Evolutionary conservation across 2,329 filamentous ascomycete species (phyloP), one percentile per base, ranked within the genome.

Genomic region (Talaromyces sp.): DNA sequence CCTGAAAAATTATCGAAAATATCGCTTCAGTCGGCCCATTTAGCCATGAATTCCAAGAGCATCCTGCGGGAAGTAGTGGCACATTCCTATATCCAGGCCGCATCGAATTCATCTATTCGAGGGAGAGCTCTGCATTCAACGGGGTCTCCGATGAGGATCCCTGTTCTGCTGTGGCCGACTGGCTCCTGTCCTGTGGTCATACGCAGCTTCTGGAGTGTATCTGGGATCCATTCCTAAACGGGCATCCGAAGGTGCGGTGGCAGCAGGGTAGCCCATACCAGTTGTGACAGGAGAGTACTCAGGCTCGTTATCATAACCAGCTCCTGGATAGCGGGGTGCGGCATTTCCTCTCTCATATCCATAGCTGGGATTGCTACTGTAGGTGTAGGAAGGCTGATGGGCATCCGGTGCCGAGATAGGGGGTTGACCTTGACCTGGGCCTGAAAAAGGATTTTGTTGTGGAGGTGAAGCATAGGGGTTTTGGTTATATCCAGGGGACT

Each of bases 151-250:
- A n/a, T 74, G 75, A 67, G 71, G 68, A 67, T 78, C 73, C 63
- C 78, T 75, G 68, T 77, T 70, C 69, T 74, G 73, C 66, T 78
- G 77, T 70, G 76, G 75, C 70, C 78, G 76, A 73, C 70, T 77
- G 62, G 67, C 52, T 57, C 66, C 67, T 39, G 67, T 58, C 61
- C 69, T 69, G 68, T 74, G 75, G 68, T 78, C 77, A 67, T 75
- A 76, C 56, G 65, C 58, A 41, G 73, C 73, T 67, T 80, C 78
- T 69, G 77, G 74, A 65, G 77, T 77, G 69, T 79, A 80, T 75
- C 78, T 79, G 64, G 76, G 71, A 64, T 79, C 78, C 73, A 79
- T 77, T 75, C 73, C 74, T 74, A 78, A 77, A 73, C 78, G 77
- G 59, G 76, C 73, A 66, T 80, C 78, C 67, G 78, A 71, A 70